Evolutionary conservation across 345 rosid genomes (phyloP).

Genomic region (Pistacia vera): DNA sequence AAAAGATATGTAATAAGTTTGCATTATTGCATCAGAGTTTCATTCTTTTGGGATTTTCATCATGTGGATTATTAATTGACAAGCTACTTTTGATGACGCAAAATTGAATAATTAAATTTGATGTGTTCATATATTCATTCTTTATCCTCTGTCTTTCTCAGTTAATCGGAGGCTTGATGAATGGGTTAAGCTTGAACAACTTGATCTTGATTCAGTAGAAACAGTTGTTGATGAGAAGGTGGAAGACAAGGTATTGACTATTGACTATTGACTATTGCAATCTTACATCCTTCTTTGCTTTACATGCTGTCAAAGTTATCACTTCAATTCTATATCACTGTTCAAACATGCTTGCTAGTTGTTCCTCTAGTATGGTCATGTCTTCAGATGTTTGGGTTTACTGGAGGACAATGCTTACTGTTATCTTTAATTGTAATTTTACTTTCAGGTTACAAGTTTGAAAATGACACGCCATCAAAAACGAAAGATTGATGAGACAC

Average conservation of each 20-base stretch:
- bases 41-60: background rate
- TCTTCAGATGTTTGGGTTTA: background rate
- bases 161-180: conserved; percentile 99
- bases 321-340: too few relatives aligned
- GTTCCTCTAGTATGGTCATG: background rate
- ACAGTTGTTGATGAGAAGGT: conserved; percentile 93
- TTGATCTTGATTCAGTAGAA: conserved; percentile 90
- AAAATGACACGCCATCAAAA: conserved; percentile 99
- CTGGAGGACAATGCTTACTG: conserved; percentile 7
- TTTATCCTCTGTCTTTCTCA: conserved; percentile 22
- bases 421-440: conserved; percentile 15
- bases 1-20: background rate
- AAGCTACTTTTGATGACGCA: background rate
- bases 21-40: background rate
- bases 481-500: conserved; percentile 96
- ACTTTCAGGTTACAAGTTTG: conserved; percentile 78
- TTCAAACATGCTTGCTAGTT: background rate
- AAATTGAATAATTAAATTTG: background rate
- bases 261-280: background rate
- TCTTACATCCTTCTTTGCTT: background rate
- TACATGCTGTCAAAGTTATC: background rate
- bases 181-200: conserved; percentile 94
- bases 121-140: background rate
- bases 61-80: background rate
- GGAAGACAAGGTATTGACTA: conserved; percentile 78